Percentiles rank a stretch among this genome's conserved stretches.
Conservation (phyloP, 2,329 filamentous ascomycete species). For the Xylariaceae sp. region DNA sequence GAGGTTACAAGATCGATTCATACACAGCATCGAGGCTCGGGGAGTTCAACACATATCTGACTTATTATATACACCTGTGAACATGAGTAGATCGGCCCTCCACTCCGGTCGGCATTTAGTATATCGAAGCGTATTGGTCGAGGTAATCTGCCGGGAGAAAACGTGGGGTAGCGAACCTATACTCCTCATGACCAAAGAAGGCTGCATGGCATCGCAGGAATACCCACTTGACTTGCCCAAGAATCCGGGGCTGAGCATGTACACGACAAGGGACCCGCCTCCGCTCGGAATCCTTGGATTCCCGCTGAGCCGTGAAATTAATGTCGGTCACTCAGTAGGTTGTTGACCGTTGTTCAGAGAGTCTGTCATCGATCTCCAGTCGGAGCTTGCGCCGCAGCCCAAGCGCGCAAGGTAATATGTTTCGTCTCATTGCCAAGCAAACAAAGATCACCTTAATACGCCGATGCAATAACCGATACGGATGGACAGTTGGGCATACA, state of each 20-base stretch:
- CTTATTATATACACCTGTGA: background rate
- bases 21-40: background rate
- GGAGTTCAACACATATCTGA: background rate
- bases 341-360: too few relatives aligned
- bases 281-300: background rate
- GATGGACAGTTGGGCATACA: too few relatives aligned
- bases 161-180: slow-evolving; percentile 14
- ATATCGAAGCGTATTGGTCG: slow-evolving; percentile 11
- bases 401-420: too few relatives aligned
- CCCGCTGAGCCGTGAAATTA: too few relatives aligned
- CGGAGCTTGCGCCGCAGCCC: too few relatives aligned
- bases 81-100: background rate
- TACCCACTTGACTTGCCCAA: background rate
- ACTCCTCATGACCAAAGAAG: background rate
- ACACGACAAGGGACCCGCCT: background rate
- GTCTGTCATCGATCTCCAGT: too few relatives aligned
- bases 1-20: background rate
- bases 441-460: too few relatives aligned
- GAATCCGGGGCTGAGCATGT: background rate
- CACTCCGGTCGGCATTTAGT: slow-evolving; percentile 8
- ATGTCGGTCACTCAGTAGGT: too few relatives aligned
- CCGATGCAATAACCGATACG: too few relatives aligned
- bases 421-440: too few relatives aligned
- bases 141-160: slow-evolving; percentile 12
- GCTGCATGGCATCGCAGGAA: background rate